Percentiles rank a stretch among this genome's conserved stretches.
These are phyloP conservation scores for Arachis hypogaea DNA, from an alignment of 306 rosid genomes.

Conservation along the genomic window DNA sequence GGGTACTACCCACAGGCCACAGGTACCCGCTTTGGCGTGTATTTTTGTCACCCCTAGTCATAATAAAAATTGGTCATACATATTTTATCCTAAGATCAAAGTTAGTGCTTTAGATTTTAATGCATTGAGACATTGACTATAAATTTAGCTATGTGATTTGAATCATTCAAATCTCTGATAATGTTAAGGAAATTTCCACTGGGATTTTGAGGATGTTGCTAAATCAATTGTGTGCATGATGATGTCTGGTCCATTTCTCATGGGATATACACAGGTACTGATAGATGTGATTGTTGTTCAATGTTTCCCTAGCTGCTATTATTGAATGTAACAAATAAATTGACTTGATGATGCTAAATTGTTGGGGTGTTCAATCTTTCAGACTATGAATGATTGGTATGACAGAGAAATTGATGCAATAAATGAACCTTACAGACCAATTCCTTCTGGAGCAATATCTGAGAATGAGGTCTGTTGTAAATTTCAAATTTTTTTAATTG, in stretches of 20 bases:
- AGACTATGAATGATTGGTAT: conserved; percentile 98
- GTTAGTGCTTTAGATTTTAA: too few species aligned
- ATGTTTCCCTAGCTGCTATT: neutral
- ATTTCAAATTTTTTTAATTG: neutral
- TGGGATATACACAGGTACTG: conserved; percentile 80
- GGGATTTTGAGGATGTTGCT: conserved; percentile 85
- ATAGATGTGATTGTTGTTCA: too few species aligned
- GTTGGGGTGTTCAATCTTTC: conserved; percentile 25
- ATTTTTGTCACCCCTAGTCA: too few species aligned
- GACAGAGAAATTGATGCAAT: conserved; percentile 98
- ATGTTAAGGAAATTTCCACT: conserved; percentile 85
- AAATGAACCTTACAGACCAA: conserved; percentile 97
- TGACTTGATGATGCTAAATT: conserved; percentile 24
- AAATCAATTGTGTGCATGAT: conserved; percentile 89
- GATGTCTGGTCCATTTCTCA: conserved; percentile 95
- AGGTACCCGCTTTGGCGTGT: too few species aligned
- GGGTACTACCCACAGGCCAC: too few species aligned
- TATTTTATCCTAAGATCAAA: too few species aligned
- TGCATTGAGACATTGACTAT: too few species aligned
- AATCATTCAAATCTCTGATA: conserved; percentile 31
- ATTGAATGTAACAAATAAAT: conserved; percentile 27
- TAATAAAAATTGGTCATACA: too few species aligned
- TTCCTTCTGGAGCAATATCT: conserved; percentile 95
- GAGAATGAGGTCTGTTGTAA: conserved; percentile 75
- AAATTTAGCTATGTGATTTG: conserved; percentile 6